phyloP scores from a whole-genome alignment of 1,139 yeast genomes.

The Diutina scorzettiae region DNA sequence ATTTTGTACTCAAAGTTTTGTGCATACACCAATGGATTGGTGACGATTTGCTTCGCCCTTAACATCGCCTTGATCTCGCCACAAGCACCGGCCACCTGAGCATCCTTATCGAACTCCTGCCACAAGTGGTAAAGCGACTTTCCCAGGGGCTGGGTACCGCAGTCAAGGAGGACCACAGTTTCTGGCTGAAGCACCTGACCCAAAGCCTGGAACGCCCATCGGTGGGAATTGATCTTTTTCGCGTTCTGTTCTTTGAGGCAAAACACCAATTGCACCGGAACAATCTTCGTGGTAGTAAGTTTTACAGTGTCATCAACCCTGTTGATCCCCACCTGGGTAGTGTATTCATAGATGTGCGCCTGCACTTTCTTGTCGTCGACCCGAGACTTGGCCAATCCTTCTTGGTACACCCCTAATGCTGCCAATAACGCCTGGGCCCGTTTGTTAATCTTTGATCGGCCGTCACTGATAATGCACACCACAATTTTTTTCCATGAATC shows the following conservation, averaged over 20 bases:
- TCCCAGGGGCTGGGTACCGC: slow-evolving; percentile 66
- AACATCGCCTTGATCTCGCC: slow-evolving; percentile 72
- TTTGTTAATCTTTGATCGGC: slow-evolving; percentile 56
- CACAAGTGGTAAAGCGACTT: slow-evolving; percentile 65
- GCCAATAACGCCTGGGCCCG: slow-evolving; percentile 54
- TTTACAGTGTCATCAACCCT: slow-evolving; percentile 40
- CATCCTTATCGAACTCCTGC: slow-evolving; percentile 57
- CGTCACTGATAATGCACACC: slow-evolving; percentile 66
- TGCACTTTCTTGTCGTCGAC: slow-evolving; percentile 60
- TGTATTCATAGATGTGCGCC: slow-evolving; percentile 70
- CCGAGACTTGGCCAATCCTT: slow-evolving; percentile 69
- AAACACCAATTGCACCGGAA: slow-evolving; percentile 64
- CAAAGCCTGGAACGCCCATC: slow-evolving; percentile 80
- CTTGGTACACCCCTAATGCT: slow-evolving; percentile 69
- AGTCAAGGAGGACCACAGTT: slow-evolving; percentile 62
- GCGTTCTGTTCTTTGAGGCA: slow-evolving; percentile 69
- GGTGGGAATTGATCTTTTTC: slow-evolving; percentile 68
- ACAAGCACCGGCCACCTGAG: slow-evolving; percentile 75
- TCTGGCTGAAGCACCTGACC: slow-evolving; percentile 60
- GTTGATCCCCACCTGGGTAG: slow-evolving; percentile 66
- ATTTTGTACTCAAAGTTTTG: slow-evolving; percentile 80
- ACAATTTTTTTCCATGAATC: slow-evolving; percentile 76
- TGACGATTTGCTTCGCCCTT: slow-evolving; percentile 35
- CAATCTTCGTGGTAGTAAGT: slow-evolving; percentile 45
- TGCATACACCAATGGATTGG: slow-evolving; percentile 72